Evolutionary conservation across 495 filamentous ascomycete species (phyloP), one percentile per base, ranked within the genome.

Genomic region (Rhizodiscina lignyota): DNA sequence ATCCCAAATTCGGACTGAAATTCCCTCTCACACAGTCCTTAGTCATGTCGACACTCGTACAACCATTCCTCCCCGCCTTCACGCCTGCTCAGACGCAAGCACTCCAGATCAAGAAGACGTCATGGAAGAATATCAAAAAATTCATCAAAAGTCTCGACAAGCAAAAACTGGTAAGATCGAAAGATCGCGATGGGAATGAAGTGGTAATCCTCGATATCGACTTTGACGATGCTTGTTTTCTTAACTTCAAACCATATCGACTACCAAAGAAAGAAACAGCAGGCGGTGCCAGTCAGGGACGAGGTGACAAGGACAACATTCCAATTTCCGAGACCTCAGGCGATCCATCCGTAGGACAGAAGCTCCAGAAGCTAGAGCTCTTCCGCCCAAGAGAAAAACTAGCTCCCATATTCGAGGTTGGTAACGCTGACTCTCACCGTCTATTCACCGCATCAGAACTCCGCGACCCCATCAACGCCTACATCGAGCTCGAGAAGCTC

Each of bases 61-160:
- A 74, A 3, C 77, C 77, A 6, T 79, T 74, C 42, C 61, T 83
- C 4, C 78, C 78, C 0, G 64, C 67, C 34, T 70, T 59, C 45
- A 66, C 60, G 8, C 55, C 61, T 5, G 58, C 63, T 17, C 63
- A 72, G 48, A 59, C 65, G 10, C 63, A 70, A 18, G 70, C 59
- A 17, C 64, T 80, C 21, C 67, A 71, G 43, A 74, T 83, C 49
- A 83, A 81, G 56, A 82, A 77, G 53, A 76, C 76, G 4, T 76
- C 67, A 51, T 79, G 75, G 67, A 83, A 82, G 54, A 81, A 71
- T 36, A 63, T 73, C 28, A 74, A 72, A 39, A 82, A 80, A 40
- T 81, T 81, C 50, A 71, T 82, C 52, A 82, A 81, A 49, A 52
- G 66, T 21, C 52, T 83, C 5, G 77, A 80, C 48, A 81, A 79